These are phyloP conservation scores for Striga hermonthica DNA, from an alignment of 305 asterid species.

Conservation along the genomic window DNA sequence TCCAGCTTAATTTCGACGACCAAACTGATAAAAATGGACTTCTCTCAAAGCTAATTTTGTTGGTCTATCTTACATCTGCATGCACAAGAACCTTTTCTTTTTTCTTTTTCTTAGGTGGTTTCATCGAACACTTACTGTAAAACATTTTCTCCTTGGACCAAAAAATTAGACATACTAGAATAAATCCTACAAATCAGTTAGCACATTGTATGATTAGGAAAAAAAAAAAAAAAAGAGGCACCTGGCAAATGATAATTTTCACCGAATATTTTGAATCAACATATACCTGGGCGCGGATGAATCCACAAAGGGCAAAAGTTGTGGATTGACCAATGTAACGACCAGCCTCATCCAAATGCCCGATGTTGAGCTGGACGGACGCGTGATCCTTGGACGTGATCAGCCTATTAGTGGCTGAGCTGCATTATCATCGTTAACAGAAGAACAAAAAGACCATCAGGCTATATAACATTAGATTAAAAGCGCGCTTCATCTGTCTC, in stretches of 20 bases:
- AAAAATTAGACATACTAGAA: too few relatives aligned
- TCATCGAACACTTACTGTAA: too few relatives aligned
- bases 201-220: neutral
- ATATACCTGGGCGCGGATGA: slow-evolving; percentile 47
- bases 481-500: too few relatives aligned
- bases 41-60: neutral
- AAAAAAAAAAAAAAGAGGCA: neutral
- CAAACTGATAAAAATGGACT: neutral
- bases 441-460: neutral
- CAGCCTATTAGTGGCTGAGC: slow-evolving; percentile 67
- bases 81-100: neutral
- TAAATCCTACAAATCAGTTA: neutral
- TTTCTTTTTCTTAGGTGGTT: neutral
- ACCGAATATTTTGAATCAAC: neutral
- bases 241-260: neutral
- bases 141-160: too few relatives aligned
- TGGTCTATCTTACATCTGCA: neutral
- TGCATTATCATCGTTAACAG: slow-evolving; percentile 31
- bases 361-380: slow-evolving; percentile 61
- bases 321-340: slow-evolving; percentile 49
- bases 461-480: neutral
- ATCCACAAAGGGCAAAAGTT: slow-evolving; percentile 46
- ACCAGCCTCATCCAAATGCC: slow-evolving; percentile 60
- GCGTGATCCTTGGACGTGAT: slow-evolving; percentile 74
- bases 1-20: neutral